Conservation (phyloP, 306 rosid genomes). For the Vachellia collinsii region DNA sequence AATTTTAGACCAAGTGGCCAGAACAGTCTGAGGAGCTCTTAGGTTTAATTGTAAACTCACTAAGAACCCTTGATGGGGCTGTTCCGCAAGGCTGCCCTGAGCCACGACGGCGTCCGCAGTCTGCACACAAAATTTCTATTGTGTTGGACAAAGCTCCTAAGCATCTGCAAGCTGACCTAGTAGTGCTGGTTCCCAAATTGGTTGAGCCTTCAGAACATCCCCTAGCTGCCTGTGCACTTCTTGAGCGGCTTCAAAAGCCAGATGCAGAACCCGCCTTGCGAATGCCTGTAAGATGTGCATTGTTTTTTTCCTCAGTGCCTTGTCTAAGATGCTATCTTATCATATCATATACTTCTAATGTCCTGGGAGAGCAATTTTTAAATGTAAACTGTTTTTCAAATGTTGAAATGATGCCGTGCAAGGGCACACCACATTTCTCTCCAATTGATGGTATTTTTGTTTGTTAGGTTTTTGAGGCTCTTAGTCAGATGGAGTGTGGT, state of each 20-base stretch:
- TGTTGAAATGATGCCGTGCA: conserved; percentile 1
- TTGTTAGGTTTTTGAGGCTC: conserved; percentile 89
- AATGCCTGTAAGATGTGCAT: conserved; percentile 71
- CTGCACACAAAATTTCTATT: conserved; percentile 89
- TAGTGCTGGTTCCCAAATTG: conserved; percentile 88
- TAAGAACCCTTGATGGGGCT: conserved; percentile 95
- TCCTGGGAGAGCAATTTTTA: conserved; percentile 12
- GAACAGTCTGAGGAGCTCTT: conserved; percentile 99
- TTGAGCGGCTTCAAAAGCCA: conserved; percentile 88
- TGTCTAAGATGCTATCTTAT: conserved; percentile 27
- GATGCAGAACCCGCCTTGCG: conserved; percentile 92
- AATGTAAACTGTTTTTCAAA: conserved; percentile 17
- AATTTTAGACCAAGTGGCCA: conserved; percentile 91
- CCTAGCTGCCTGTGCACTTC: conserved; percentile 90
- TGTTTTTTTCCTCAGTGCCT: conserved; percentile 31
- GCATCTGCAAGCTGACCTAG: conserved; percentile 94
- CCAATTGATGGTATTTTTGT: conserved; percentile 36
- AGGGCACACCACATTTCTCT: conserved; percentile 32
- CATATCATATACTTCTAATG: not conserved
- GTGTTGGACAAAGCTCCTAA: conserved; percentile 98
- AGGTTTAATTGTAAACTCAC: conserved; percentile 95
- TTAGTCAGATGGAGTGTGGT: conserved; percentile 90
- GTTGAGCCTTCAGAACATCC: conserved; percentile 99
- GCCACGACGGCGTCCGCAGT: conserved; percentile 96
- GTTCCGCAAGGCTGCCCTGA: conserved; percentile 96